phyloP scores from a whole-genome alignment of 306 rosid genomes.

The Leucaena leucocephala region DNA sequence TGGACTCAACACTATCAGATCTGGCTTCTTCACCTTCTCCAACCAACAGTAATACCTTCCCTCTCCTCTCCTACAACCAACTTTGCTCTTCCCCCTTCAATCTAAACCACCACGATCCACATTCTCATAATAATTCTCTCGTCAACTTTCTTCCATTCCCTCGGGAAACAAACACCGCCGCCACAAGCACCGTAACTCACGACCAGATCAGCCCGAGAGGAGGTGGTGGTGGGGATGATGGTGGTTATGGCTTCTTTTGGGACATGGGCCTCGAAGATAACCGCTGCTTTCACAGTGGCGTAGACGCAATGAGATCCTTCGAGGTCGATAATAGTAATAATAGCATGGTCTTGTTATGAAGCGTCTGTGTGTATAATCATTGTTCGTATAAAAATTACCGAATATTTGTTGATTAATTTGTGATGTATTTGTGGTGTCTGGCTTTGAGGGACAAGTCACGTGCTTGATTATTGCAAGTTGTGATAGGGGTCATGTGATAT shows the following conservation, averaged over 20 bases:
- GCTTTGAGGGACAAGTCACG: slow-evolving; percentile 45
- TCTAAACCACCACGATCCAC: slow-evolving; percentile 43
- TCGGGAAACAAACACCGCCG: slow-evolving; percentile 36
- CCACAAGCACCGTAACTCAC: slow-evolving; percentile 11
- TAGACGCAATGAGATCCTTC: slow-evolving; percentile 63
- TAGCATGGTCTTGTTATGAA: slow-evolving; percentile 64
- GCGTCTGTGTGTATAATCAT: background rate
- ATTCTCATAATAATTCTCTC: slow-evolving; percentile 30
- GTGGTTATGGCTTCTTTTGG: slow-evolving; percentile 73
- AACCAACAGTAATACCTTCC: slow-evolving; percentile 43
- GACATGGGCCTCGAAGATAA: slow-evolving; percentile 71
- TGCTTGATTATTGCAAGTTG: slow-evolving; percentile 44
- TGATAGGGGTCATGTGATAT: slow-evolving; percentile 30
- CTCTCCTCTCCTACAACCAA: slow-evolving; percentile 44
- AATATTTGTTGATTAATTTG: slow-evolving; percentile 38
- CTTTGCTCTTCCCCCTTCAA: slow-evolving; percentile 44
- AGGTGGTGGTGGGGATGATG: slow-evolving; percentile 56
- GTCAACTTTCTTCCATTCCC: slow-evolving; percentile 62
- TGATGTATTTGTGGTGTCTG: slow-evolving; percentile 48
- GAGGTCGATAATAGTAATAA: slow-evolving; percentile 58
- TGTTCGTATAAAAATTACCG: slow-evolving; percentile 21
- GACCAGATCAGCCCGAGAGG: slow-evolving; percentile 45
- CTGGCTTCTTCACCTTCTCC: slow-evolving; percentile 55
- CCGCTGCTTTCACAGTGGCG: slow-evolving; percentile 51
- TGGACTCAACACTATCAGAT: slow-evolving; percentile 34